Base-by-base conservation (phyloP, 192 early-diverging fungal species). In the Borealophlyctis nickersoniae region DNA sequence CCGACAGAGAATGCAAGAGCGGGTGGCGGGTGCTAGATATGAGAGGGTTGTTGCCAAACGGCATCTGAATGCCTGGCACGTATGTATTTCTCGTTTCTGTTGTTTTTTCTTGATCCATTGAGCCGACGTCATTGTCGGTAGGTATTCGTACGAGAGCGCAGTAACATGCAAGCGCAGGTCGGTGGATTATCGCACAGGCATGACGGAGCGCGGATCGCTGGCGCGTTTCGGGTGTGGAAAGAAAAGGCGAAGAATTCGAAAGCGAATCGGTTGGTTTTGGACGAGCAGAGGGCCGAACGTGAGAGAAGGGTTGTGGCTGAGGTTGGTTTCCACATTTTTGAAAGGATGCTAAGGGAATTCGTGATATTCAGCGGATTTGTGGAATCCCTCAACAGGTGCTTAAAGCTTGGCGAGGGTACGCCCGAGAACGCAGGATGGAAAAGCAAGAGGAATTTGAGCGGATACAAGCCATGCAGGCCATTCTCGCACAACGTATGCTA, bases 21-120 rank as follows among this genome's bases (percentile, higher is more conserved):
- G 65, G 49, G 49, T 66, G 55, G 56, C 65, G n/a, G 27, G 23
- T 31, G 65, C 56, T 5, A 55, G 60, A 28, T 24, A 27, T 22
- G 65, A 66, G 4, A 55, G 65, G 19, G 36, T 59, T 16, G 4
- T 22, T n/a, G 24, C 33, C 28, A 49, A 19, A 28, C 19, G 36
- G n/a, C 22, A 14, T 26, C 28, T 66, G 19, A 4, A 22, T 23
- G 65, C 48, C 4, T 66, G 65, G 65, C 22, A n/a, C 11, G 45
- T 48, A 11, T 48, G n/a, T 48, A 48, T 48, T 48, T 11, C 11
- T n/a, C 45, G 45, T n/a, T n/a, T n/a, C 45, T n/a, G n/a, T n/a
- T n/a, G n/a, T n/a, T n/a, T n/a, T n/a, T n/a, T n/a, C n/a, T n/a
- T n/a, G n/a, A n/a, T n/a, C n/a, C n/a, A n/a, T n/a, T n/a, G n/a